Percentiles rank a stretch among this genome's conserved stretches.
Evolutionary conservation across 2,329 filamentous ascomycete species (phyloP).

Genomic region (Gaeumannomyces sp.): DNA sequence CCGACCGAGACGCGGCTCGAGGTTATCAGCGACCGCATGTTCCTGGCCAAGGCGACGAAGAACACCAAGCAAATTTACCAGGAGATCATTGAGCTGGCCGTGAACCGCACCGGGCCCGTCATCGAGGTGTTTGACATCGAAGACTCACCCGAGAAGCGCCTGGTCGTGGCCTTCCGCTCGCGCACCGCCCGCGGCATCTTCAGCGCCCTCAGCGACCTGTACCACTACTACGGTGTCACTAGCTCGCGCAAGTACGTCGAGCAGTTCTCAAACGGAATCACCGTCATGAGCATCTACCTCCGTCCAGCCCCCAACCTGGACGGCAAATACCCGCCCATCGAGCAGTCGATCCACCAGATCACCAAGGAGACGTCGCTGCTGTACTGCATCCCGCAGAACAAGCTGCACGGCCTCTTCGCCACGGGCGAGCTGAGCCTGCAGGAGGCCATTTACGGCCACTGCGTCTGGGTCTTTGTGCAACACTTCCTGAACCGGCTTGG

Average conservation of each 20-base stretch:
- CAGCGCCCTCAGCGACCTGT: slow-evolving; percentile 89
- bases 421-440: slow-evolving; percentile 83
- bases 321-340: slow-evolving; percentile 64
- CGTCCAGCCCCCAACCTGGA: slow-evolving; percentile 59
- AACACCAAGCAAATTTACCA: slow-evolving; percentile 97
- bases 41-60: slow-evolving; percentile 89
- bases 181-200: slow-evolving; percentile 89
- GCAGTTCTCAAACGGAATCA: slow-evolving; percentile 98
- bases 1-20: slow-evolving; percentile 83
- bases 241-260: slow-evolving; percentile 96
- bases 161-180: slow-evolving; percentile 91
- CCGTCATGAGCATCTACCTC: slow-evolving; percentile 92
- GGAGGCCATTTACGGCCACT: slow-evolving; percentile 95
- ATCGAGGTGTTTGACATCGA: slow-evolving; percentile 98
- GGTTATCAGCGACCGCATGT: slow-evolving; percentile 85
- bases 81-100: slow-evolving; percentile 81
- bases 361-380: slow-evolving; percentile 96
- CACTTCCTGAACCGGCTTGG: slow-evolving; percentile 96
- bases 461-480: slow-evolving; percentile 94
- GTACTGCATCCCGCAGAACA: slow-evolving; percentile 97
- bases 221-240: slow-evolving; percentile 97
- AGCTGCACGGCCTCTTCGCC: slow-evolving; percentile 85
- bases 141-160: slow-evolving; percentile 80
- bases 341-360: slow-evolving; percentile 95
- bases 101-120: slow-evolving; percentile 81